Evolutionary conservation across 345 rosid species (phyloP).

Genomic region (Brassica nigra): DNA sequence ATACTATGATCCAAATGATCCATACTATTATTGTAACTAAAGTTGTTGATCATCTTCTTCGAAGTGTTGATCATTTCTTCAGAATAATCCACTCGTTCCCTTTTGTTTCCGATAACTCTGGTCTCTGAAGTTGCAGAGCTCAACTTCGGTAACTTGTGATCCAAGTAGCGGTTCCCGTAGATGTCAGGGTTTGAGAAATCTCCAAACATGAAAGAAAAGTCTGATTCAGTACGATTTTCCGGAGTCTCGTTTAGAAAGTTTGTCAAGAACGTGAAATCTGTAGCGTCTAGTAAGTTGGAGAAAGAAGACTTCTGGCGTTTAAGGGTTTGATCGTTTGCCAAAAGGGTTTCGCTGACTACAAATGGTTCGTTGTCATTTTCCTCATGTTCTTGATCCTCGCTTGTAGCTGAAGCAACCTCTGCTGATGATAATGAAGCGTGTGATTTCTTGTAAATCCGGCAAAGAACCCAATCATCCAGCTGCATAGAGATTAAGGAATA

Average conservation of each 20-base stretch:
- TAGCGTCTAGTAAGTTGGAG: slow-evolving; percentile 73
- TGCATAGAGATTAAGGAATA: slow-evolving; percentile 31
- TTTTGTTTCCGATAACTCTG: slow-evolving; percentile 51
- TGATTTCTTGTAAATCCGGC: slow-evolving; percentile 88
- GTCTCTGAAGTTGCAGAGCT: slow-evolving; percentile 44
- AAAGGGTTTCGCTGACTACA: slow-evolving; percentile 27
- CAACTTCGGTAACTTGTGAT: slow-evolving; percentile 60
- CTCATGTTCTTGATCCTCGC: slow-evolving; percentile 63
- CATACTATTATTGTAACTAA: slow-evolving; percentile 52
- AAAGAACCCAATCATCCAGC: slow-evolving; percentile 99
- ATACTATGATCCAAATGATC: slow-evolving; percentile 45
- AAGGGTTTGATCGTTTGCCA: slow-evolving; percentile 43
- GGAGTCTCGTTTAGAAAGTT: slow-evolving; percentile 61
- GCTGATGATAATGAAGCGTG: slow-evolving; percentile 53
- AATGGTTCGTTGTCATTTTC: slow-evolving; percentile 50
- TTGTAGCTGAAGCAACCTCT: slow-evolving; percentile 38
- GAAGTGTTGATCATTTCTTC: slow-evolving; percentile 48
- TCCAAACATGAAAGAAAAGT: slow-evolving; percentile 35
- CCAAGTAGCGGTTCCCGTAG: slow-evolving; percentile 39
- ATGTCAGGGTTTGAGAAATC: slow-evolving; percentile 28
- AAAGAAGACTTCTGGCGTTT: slow-evolving; percentile 68
- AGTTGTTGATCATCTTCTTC: slow-evolving; percentile 51
- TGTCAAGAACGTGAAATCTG: slow-evolving; percentile 65
- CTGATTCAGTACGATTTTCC: slow-evolving; percentile 40
- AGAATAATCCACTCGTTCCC: slow-evolving; percentile 46